A percentile compares a stretch with the other conserved stretches of the same genome.
These are phyloP conservation scores for Mitragyna speciosa DNA, from an alignment of 257 asterid genomes.

Conservation along the genomic window DNA sequence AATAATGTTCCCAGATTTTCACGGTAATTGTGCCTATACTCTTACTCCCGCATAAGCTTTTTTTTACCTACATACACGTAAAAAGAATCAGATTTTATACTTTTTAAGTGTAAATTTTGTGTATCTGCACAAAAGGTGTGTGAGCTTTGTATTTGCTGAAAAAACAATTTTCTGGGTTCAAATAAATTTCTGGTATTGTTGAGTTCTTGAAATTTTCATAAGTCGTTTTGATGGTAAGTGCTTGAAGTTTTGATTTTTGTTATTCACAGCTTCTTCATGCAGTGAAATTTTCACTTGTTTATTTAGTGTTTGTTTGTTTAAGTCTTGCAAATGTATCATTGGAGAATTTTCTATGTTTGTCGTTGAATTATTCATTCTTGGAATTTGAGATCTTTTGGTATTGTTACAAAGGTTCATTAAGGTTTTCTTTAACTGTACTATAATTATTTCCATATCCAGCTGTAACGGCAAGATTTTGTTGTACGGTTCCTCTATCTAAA, in stretches of 20 bases:
- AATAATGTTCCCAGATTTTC: slow-evolving; percentile 36
- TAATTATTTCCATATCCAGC: slow-evolving; percentile 12
- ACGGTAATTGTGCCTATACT: slow-evolving; percentile 25
- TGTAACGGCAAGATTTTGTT: slow-evolving; percentile 16
- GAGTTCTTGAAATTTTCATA: not conserved
- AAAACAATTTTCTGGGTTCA: not conserved
- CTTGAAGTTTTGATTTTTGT: not conserved
- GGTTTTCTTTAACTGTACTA: slow-evolving; percentile 10
- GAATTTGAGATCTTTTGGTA: slow-evolving; percentile 9
- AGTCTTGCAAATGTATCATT: slow-evolving; percentile 5
- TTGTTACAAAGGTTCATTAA: not conserved
- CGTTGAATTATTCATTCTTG: not conserved
- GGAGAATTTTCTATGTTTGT: not conserved
- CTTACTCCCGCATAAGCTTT: not conserved
- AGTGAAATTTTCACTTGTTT: slow-evolving; percentile 13
- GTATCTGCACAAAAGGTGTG: not conserved
- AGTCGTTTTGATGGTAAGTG: not conserved
- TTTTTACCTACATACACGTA: slow-evolving; percentile 1
- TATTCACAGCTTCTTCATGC: slow-evolving; percentile 5
- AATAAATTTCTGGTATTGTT: slow-evolving; percentile 6
- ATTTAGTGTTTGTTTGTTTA: not conserved
- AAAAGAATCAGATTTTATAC: not conserved
- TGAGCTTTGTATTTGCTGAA: not conserved
- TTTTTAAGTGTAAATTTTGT: not conserved
- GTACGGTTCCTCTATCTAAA: slow-evolving; percentile 45